Evolutionary conservation across 1,284 basidiomycete genomes (phyloP), one percentile per base, ranked within the genome.

Genomic region (Cryptococcus jaspeensis): DNA sequence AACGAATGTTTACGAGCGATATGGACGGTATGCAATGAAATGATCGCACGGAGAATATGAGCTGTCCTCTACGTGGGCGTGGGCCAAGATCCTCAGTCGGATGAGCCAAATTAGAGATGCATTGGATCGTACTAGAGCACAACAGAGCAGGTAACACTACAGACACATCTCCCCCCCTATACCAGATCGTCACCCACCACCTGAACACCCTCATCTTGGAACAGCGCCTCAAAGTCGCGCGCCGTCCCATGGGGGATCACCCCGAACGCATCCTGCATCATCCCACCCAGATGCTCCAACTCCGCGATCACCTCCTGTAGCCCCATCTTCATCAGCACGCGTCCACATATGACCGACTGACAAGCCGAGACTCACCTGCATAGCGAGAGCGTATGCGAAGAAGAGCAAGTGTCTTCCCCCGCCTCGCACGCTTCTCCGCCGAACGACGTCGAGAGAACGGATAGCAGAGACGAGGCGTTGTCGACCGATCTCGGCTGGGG

Each of bases 311-410:
- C 89, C 8, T 92, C 90, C 72, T 70, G 44, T 6, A 8, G n/a
- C 22, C 43, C 35, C 13, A 15, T 23, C 13, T 35, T 20, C 28
- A 9, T 32, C 28, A 32, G 28, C 28, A 9, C 5, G 5, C 28
- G 9, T 32, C 9, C 28, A 9, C 28, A 4, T 32, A 9, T 9
- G 9, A 32, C 5, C 28, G 5, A 32, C 4, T 32, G 28, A n/a
- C 28, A 32, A 32, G 4, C 28, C 28, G 9, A 9, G n/a, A 59
- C 69, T 60, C 59, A 74, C 76, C 69, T 80, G 79, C 92, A 96
- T 95, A 53, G 90, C 90, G 52, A 95, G 80, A 0, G 90, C 91
- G 70, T 97, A 97, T 0, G 92, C 92, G 69, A 96, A 95, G 79
- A 90, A 97, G 20, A 98, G 81, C 7, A 98, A 80, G 66, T 94